Base-by-base conservation (phyloP, 306 rosid species). In the Mimosa pudica region DNA sequence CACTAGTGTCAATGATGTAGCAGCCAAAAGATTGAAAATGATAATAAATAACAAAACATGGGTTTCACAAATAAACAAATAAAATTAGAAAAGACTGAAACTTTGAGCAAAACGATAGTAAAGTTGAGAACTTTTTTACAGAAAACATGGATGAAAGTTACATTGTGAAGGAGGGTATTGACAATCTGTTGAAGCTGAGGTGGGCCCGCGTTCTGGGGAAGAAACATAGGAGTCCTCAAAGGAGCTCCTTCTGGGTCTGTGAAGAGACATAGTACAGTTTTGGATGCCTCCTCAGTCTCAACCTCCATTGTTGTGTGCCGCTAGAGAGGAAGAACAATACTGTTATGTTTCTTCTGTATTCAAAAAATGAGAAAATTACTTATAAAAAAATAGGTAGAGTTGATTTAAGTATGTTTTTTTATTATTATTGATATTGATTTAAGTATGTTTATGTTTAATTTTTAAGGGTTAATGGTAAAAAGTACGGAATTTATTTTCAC, bases 151-250 rank as follows among this genome's bases (percentile, higher is more conserved):
- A 46, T 70, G 7, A 5, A 70, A 12, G 20, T 84, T 86, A 92
- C 98, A 73, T 93, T 90, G 76, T 73, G 70, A 2, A 88, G 92
- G 81, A 93, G 92, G 79, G 85, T 83, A 74, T 95, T 91, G 67
- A 95, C 99, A 78, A 93, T 89, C 57, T 83, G 97, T 58, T 88
- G 90, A 16, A 95, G 98, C 17, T 95, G 96, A 49, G 80, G 90
- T 2, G 94, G 93, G 79, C 88, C 92, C 47, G 86, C 83, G 66
- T 88, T 88, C 58, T 90, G 97, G 66, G 98, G 96, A 4, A 93
- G 85, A 82, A 90, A 89, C 88, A 90, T 86, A 58, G 96, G 62
- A 68, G 84, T 76, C 77, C 88, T 93, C 44, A 92, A 47, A 12
- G 94, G 91, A 55, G 81, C 77, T 11, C 93, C 97, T 24, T 92